Base-by-base conservation (phyloP, 495 filamentous ascomycete genomes). In the Xylaria venustula region DNA sequence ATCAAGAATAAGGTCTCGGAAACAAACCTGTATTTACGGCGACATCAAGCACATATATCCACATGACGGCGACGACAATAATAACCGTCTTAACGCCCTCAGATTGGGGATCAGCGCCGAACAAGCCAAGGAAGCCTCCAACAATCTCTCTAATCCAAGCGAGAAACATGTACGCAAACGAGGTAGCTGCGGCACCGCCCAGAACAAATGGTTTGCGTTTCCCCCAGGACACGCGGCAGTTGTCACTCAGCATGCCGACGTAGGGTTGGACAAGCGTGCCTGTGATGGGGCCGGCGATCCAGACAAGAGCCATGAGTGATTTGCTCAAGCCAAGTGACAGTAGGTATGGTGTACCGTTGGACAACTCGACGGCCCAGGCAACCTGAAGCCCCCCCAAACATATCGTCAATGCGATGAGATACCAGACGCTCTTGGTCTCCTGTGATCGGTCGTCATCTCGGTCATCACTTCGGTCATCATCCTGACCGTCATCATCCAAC, bases 251-350 rank as follows among this genome's bases (percentile, higher is more conserved):
- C 68, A 96, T 92, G 53, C 92, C 92, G 23, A 97, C 85, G 68
- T 95, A 95, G n/a, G 92, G 92, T 76, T 97, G 92, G 19, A 97
- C 92, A 36, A 97, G 77, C 2, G 85, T 85, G 12, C 92, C 92
- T 2, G 91, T 91, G 23, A 97, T 78, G 4, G 92, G 92, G 3
- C 92, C 91, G 8, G 92, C 92, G 61, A 97, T 92, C 92, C 92
- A 97, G 23, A 96, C 92, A 57, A 96, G 81, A 15, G 92, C 92
- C 75, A 96, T 88, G n/a, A 96, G 75, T 34, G 92, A 88, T 73
- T 97, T 97, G 81, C 88, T 94, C 75, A 97, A 80, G 7, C 92
- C 92, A 17, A 97, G 84, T 7, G 90, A 93, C 28, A 85, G 68
- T 23, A 85, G 71, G 60, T 82, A 85, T 28, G 82, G 82, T 41